Base-by-base conservation (phyloP, 352 stramenopile species). In the Globisporangium carolinianum region DNA sequence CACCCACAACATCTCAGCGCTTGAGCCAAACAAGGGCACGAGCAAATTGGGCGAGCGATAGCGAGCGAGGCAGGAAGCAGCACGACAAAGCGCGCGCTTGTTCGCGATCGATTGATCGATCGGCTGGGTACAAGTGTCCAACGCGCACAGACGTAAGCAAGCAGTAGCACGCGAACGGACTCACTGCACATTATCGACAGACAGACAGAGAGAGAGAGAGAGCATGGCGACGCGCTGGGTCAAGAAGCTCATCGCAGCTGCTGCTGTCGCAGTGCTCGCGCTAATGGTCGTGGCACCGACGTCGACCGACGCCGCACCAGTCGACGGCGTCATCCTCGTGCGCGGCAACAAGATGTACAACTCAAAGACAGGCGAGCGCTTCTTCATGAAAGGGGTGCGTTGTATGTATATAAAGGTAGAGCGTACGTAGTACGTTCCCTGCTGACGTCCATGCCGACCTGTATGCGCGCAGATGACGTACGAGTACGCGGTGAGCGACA, bases 321-420 rank as follows among this genome's bases (percentile, higher is more conserved):
- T 72, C 12, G 65, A 76, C 53, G 75, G 75, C 53, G 73, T 79
- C 51, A 76, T 92, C 52, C 47, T 94, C 50, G 86, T 95, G 60
- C 83, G 83, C 50, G 85, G 85, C 53, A 92, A 91, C 79, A 92
- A 95, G 60, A 79, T 95, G 68, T 95, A 89, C 70, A 88, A 95
- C 61, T 66, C 68, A 37, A 88, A 88, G 17, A 79, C 83, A 11
- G 76, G 77, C 63, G 79, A 92, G 60, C 85, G 85, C 46, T 95
- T 95, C 62, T 84, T 93, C 69, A 90, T 94, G 57, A 89, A 91
- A 67, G 84, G 84, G 52, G 81, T 92, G 68, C 68, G 81, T 78
- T 24, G 17, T 32, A 2, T 32, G 3, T 32, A 24, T 24, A 24
- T 24, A 32, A 3, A 32, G 3, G 24, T 32, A 32, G 24, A 32